Evolutionary conservation across 345 rosid species (phyloP).

Genomic region (Physaria fendleri): DNA sequence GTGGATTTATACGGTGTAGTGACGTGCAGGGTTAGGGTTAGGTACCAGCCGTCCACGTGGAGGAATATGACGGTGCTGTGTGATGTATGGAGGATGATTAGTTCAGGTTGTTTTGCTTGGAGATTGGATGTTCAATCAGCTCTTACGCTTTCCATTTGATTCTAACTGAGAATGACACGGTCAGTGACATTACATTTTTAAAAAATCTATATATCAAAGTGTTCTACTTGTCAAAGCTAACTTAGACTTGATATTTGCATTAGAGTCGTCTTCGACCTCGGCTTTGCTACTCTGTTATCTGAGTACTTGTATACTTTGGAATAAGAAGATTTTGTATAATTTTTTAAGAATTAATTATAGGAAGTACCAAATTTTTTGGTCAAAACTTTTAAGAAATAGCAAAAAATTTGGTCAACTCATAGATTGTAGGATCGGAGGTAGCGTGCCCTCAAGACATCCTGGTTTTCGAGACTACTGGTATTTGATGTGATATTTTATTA

Average conservation of each 20-base stretch:
- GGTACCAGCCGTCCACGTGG: constrained; percentile 36
- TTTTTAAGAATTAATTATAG: too few species aligned
- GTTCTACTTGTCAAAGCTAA: not conserved
- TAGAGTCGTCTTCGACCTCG: not conserved
- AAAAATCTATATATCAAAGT: not conserved
- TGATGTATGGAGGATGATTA: constrained; percentile 67
- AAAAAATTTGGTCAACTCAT: too few species aligned
- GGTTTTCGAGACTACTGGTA: too few species aligned
- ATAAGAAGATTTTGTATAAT: not conserved
- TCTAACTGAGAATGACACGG: not conserved
- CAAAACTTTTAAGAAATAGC: too few species aligned
- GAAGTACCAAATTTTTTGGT: too few species aligned
- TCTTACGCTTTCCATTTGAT: constrained; percentile 43
- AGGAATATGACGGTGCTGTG: constrained; percentile 48
- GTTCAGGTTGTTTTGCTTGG: constrained; percentile 72
- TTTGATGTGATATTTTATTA: too few species aligned
- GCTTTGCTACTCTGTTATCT: not conserved
- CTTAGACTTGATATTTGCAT: not conserved
- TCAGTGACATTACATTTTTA: not conserved
- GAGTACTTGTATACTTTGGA: not conserved
- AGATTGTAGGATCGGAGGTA: too few species aligned
- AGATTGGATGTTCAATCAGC: constrained; percentile 76
- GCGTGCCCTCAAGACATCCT: too few species aligned
- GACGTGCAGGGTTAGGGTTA: constrained; percentile 55
- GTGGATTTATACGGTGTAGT: constrained; percentile 33